Percentiles rank a stretch among this genome's conserved stretches.
phyloP scores from a whole-genome alignment of 768 basidiomycete species.

The Mycena polygramma region DNA sequence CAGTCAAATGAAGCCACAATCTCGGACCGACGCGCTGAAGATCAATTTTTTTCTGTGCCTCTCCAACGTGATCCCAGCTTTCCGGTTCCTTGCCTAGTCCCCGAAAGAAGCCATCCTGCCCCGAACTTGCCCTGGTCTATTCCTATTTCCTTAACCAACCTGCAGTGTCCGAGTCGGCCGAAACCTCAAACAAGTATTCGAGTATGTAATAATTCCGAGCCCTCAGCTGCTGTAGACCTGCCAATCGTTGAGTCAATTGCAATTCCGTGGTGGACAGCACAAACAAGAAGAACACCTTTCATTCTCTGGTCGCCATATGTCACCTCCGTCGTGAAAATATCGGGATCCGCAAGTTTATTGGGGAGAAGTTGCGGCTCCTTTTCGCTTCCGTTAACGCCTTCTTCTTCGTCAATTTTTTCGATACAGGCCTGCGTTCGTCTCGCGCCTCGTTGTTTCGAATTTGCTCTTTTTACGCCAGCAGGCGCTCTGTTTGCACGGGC shows the following conservation, averaged over 20 bases:
- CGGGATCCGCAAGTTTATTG: conserved; percentile 9
- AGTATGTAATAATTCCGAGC: conserved; percentile 18
- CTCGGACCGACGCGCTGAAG: not conserved
- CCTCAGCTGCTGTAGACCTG: not conserved
- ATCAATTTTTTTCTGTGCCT: not conserved
- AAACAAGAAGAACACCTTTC: not conserved
- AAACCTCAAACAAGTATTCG: not conserved
- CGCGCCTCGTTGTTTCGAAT: conserved; percentile 28
- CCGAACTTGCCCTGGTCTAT: not conserved
- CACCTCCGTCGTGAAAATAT: not conserved
- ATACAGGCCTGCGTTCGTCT: conserved; percentile 11
- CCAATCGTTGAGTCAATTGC: too few species aligned
- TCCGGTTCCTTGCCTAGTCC: conserved; percentile 3
- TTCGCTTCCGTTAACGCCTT: conserved; percentile 21
- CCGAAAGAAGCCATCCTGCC: conserved; percentile 1
- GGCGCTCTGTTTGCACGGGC: conserved; percentile 9
- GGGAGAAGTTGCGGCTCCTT: conserved; percentile 18
- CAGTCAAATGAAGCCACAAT: too few species aligned
- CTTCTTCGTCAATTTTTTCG: conserved; percentile 19
- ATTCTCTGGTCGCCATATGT: not conserved
- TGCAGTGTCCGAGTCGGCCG: conserved; percentile 2
- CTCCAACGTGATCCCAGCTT: conserved; percentile 3
- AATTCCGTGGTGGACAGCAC: not conserved
- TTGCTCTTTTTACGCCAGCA: conserved; percentile 15
- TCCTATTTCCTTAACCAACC: not conserved